phyloP scores from a whole-genome alignment of 768 basidiomycete genomes.

The Trametes maxima region DNA sequence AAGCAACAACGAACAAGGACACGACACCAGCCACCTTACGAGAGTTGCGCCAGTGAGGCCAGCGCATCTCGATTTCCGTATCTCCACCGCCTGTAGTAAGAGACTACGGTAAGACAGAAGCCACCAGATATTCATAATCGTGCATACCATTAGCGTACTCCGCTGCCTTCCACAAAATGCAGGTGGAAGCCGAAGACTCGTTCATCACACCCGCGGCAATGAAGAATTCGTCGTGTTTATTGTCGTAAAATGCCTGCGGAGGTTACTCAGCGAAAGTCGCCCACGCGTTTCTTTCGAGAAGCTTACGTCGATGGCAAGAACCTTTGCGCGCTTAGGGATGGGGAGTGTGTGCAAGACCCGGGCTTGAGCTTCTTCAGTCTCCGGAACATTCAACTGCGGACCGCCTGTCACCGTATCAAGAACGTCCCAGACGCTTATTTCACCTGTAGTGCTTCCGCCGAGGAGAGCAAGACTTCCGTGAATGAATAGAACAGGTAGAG shows the following conservation, averaged over 20 bases:
- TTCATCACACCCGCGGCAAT: constrained; percentile 1
- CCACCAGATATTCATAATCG: not conserved
- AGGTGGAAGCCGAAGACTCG: not conserved
- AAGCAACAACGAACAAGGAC: too few relatives aligned
- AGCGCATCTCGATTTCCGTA: too few relatives aligned
- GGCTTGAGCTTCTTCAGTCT: not conserved
- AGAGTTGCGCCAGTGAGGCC: too few relatives aligned
- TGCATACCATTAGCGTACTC: not conserved
- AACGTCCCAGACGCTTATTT: not conserved
- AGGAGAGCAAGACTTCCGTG: constrained; percentile 3
- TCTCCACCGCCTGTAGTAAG: too few relatives aligned
- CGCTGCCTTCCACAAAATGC: not conserved
- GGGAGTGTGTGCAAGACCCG: not conserved
- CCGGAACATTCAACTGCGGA: not conserved
- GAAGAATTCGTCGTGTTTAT: not conserved
- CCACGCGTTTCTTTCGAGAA: not conserved
- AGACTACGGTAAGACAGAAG: too few relatives aligned
- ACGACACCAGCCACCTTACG: too few relatives aligned
- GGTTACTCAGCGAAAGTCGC: not conserved
- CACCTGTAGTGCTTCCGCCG: not conserved
- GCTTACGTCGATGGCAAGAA: not conserved
- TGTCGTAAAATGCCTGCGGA: not conserved
- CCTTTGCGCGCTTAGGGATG: not conserved
- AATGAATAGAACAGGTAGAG: not conserved
- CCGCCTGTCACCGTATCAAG: not conserved